A percentile compares a stretch with the other conserved stretches of the same genome.
phyloP scores from a whole-genome alignment of 345 rosid species.

The Aegle marmelos region DNA sequence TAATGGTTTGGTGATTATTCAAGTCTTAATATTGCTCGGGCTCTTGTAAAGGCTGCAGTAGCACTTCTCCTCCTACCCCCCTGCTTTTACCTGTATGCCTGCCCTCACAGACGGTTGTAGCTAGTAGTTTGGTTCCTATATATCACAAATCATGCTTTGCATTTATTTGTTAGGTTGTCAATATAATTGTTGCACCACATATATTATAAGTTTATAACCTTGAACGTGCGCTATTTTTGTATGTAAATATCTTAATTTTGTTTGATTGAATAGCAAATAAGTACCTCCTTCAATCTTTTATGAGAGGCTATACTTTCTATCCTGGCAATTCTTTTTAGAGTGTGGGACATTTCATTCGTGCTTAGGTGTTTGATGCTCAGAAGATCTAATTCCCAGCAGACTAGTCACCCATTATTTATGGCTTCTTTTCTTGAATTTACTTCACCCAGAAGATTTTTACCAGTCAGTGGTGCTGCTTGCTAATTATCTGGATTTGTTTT shows the following conservation, averaged over 20 bases:
- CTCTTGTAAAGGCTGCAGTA: no score
- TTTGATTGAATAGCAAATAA: background rate
- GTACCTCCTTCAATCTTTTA: background rate
- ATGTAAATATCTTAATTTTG: background rate
- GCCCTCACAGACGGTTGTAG: background rate
- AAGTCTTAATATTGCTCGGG: no score
- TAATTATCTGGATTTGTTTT: background rate
- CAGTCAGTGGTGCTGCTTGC: slow-evolving; percentile 2
- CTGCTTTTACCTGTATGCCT: background rate
- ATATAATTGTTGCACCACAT: background rate
- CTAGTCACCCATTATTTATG: background rate
- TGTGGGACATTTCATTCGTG: background rate
- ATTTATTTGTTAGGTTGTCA: background rate
- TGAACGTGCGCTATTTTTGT: background rate
- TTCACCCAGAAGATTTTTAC: background rate
- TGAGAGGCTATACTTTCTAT: background rate
- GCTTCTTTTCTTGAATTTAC: background rate
- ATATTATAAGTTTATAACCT: background rate
- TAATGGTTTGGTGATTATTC: no score
- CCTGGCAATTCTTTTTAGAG: background rate
- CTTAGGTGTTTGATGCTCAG: slow-evolving; percentile 2
- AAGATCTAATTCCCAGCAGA: background rate
- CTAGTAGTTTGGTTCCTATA: background rate
- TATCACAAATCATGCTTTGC: background rate
- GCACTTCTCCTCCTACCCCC: background rate